Evolutionary conservation across 2,329 filamentous ascomycete species (phyloP).

Genomic region (Epichloe brachyelytri): DNA sequence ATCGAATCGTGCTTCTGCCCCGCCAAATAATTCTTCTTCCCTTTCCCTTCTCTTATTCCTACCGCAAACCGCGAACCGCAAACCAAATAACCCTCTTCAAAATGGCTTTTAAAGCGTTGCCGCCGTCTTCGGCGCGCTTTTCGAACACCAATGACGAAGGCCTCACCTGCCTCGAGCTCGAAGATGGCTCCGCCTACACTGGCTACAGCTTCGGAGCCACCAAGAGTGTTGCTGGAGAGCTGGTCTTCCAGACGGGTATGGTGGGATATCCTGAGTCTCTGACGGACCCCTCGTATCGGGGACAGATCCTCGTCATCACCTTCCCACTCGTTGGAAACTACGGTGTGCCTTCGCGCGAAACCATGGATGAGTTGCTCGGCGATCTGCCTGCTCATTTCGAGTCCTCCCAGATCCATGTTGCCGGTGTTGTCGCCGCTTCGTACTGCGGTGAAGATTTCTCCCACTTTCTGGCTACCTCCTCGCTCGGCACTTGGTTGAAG

Average conservation of each 20-base stretch:
- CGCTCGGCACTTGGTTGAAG: conserved; percentile 88
- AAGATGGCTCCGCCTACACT: conserved; percentile 83
- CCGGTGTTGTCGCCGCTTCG: conserved; percentile 78
- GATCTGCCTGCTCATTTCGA: conserved; percentile 90
- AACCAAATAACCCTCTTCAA: conserved; percentile 2
- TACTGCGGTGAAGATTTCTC: conserved; percentile 94
- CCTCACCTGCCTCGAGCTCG: conserved; percentile 76
- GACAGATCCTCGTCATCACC: conserved; percentile 92
- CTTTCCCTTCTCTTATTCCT: background rate
- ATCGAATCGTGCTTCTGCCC: conserved; percentile 15
- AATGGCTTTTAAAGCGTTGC: conserved; percentile 25
- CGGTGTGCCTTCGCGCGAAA: conserved; percentile 73
- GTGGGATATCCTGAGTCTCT: conserved; percentile 94
- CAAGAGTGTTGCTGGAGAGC: conserved; percentile 88
- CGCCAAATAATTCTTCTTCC: conserved; percentile 9
- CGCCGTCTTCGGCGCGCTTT: conserved; percentile 50
- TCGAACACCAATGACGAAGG: conserved; percentile 40
- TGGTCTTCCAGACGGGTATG: conserved; percentile 99
- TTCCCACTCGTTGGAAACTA: conserved; percentile 96
- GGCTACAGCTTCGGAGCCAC: conserved; percentile 93
- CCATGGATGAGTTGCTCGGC: conserved; percentile 70
- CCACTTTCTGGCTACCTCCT: conserved; percentile 83
- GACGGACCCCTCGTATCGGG: conserved; percentile 76
- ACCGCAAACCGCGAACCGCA: background rate
- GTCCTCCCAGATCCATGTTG: conserved; percentile 82